Conservation (phyloP, 2,329 filamentous ascomycete species). For the Penicillium capsulatum region DNA sequence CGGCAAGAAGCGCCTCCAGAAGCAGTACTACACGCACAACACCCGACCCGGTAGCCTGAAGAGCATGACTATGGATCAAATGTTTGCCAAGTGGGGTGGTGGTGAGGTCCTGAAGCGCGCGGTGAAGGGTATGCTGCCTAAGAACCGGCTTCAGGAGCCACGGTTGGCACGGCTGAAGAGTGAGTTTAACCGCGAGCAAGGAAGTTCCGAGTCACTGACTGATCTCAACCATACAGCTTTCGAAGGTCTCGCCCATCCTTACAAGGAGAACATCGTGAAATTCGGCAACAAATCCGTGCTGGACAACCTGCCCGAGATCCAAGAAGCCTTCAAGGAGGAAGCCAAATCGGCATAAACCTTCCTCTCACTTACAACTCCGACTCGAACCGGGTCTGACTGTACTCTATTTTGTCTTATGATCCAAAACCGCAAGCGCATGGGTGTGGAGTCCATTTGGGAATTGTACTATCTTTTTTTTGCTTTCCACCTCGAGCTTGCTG, state of each 20-base stretch:
- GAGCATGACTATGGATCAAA: slow-evolving; percentile 86
- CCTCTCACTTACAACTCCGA: slow-evolving; percentile 6
- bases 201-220: slow-evolving; percentile 5
- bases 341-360: slow-evolving; percentile 18
- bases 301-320: slow-evolving; percentile 30
- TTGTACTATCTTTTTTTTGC: slow-evolving; percentile 15
- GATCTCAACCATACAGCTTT: slow-evolving; percentile 56
- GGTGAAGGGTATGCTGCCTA: slow-evolving; percentile 94
- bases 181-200: slow-evolving; percentile 34
- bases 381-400: slow-evolving; percentile 11
- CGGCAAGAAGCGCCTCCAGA: slow-evolving; percentile 87
- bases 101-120: slow-evolving; percentile 86
- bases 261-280: slow-evolving; percentile 78
- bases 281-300: slow-evolving; percentile 56
- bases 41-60: slow-evolving; percentile 83
- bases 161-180: slow-evolving; percentile 80
- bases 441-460: slow-evolving; percentile 34
- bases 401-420: slow-evolving; percentile 32
- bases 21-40: slow-evolving; percentile 92
- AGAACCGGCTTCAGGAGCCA: slow-evolving; percentile 88
- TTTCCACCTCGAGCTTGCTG: slow-evolving; percentile 10
- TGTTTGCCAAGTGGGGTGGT: slow-evolving; percentile 92
- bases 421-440: slow-evolving; percentile 38
- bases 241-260: slow-evolving; percentile 87
- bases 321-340: slow-evolving; percentile 34